phyloP scores from a whole-genome alignment of 257 asterid species.

The Apocynum venetum region DNA sequence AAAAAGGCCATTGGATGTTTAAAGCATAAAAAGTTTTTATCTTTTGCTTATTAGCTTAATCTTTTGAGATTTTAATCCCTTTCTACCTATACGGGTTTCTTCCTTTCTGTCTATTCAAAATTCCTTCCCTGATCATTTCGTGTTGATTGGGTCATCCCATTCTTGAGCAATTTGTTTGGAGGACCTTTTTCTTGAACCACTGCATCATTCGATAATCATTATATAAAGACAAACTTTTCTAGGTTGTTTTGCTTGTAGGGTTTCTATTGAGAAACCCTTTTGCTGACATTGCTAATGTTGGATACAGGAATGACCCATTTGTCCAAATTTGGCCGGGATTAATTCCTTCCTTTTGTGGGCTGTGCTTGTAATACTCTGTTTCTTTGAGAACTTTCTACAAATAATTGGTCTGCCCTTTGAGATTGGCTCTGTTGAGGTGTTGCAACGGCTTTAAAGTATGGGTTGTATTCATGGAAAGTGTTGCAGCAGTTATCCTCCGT shows the following conservation, averaged over 20 bases:
- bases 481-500: constrained; percentile 50
- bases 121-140: constrained; percentile 36
- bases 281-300: constrained; percentile 1
- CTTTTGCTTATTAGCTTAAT: constrained; percentile 15
- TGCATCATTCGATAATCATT: constrained; percentile 6
- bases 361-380: constrained; percentile 22
- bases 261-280: constrained; percentile 13
- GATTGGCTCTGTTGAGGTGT: constrained; percentile 22
- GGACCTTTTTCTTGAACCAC: neutral
- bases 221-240: constrained; percentile 13
- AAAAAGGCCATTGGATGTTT: constrained; percentile 26
- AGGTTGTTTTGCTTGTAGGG: constrained; percentile 14
- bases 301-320: constrained; percentile 23
- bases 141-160: constrained; percentile 45
- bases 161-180: constrained; percentile 19
- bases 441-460: constrained; percentile 40
- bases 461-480: constrained; percentile 93
- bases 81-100: constrained; percentile 28
- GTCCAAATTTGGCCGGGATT: constrained; percentile 23
- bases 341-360: constrained; percentile 21
- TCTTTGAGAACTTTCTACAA: constrained; percentile 38
- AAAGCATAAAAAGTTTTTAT: constrained; percentile 16
- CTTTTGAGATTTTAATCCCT: constrained; percentile 5
- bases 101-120: constrained; percentile 29
- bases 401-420: constrained; percentile 38